phyloP scores from a whole-genome alignment of 345 rosid species.

The Viola odorata region DNA sequence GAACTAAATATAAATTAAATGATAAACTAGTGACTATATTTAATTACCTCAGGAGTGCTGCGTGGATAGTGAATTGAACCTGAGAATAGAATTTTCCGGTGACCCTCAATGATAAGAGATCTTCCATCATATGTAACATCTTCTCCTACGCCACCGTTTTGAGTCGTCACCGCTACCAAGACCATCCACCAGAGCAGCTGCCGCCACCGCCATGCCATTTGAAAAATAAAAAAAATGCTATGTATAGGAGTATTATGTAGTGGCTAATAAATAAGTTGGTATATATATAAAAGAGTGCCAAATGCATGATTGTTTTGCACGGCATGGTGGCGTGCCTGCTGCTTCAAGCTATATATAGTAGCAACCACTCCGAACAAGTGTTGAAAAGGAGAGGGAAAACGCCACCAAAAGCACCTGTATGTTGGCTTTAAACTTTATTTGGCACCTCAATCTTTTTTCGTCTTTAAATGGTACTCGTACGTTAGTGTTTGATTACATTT shows the following conservation, averaged over 20 bases:
- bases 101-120: slow-evolving; percentile 19
- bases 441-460: no score
- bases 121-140: slow-evolving; percentile 19
- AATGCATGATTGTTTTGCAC: neutral
- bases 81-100: slow-evolving; percentile 22
- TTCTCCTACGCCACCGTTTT: neutral
- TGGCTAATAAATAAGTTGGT: neutral
- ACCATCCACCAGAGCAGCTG: neutral
- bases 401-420: no score
- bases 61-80: slow-evolving; percentile 29
- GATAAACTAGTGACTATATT: neutral
- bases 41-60: slow-evolving; percentile 24
- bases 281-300: neutral
- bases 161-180: neutral
- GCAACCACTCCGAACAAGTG: no score
- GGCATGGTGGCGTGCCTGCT: neutral
- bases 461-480: no score
- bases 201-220: neutral
- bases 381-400: no score
- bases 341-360: no score
- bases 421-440: no score
- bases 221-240: neutral
- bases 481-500: no score
- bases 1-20: neutral
- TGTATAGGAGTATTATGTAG: neutral